Percentiles rank a stretch among this genome's conserved stretches.
Evolutionary conservation across 177 flowering plant genomes (phyloP).

Genomic region (Vitis hybrid): DNA sequence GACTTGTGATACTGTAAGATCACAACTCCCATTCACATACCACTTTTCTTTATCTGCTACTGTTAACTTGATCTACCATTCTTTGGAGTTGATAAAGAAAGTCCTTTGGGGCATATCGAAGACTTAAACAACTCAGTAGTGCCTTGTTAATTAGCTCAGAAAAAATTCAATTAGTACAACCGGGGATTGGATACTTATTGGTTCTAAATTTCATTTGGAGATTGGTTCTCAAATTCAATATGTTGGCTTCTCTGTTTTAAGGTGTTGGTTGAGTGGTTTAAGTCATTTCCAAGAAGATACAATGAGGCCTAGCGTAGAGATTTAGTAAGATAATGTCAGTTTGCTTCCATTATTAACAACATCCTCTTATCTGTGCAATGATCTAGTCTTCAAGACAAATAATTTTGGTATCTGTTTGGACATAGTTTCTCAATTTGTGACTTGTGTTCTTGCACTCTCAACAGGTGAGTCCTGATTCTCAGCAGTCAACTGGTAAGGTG

Average conservation of each 20-base stretch:
- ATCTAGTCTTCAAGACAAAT: background rate
- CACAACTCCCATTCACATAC: background rate
- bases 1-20: conserved; percentile 36
- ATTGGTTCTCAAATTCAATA: too few relatives aligned
- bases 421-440: background rate
- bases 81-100: too few relatives aligned
- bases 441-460: conserved; percentile 1
- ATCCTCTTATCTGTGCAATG: background rate
- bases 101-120: background rate
- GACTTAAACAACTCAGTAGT: background rate
- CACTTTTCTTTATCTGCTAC: background rate
- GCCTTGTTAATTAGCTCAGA: background rate
- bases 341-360: too few relatives aligned
- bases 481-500: conserved; percentile 21
- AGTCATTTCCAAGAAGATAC: too few relatives aligned
- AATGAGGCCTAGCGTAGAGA: too few relatives aligned
- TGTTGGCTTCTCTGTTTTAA: too few relatives aligned
- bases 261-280: too few relatives aligned
- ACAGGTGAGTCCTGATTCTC: conserved; percentile 30
- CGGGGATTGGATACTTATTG: too few relatives aligned
- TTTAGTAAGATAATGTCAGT: too few relatives aligned
- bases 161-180: background rate
- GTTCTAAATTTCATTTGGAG: too few relatives aligned
- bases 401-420: background rate
- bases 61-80: background rate